Percentiles rank a stretch among this genome's conserved stretches.
phyloP scores from a whole-genome alignment of 1,139 yeast species.

The Diutina neorugosa region DNA sequence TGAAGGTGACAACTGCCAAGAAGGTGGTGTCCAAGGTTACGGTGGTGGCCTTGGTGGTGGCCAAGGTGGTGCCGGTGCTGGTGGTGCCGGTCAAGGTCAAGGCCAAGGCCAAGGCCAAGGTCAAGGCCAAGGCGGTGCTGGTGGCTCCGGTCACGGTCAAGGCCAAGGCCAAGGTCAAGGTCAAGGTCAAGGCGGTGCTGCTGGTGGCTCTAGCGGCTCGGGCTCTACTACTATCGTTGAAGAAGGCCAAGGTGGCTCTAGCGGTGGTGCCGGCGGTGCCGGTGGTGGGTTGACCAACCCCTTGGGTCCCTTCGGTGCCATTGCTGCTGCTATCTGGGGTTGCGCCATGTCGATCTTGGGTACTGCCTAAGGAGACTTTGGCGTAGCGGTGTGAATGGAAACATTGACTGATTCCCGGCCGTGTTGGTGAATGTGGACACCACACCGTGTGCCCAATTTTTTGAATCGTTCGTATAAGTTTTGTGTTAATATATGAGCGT shows the following conservation, averaged over 20 bases:
- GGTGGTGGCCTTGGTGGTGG: neutral
- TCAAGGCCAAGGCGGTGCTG: neutral
- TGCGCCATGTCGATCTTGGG: neutral
- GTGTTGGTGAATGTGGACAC: neutral
- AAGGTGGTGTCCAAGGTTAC: neutral
- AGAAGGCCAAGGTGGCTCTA: neutral
- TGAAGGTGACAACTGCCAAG: neutral
- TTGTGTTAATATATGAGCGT: neutral
- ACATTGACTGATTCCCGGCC: neutral
- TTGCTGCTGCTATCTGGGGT: conserved; percentile 2
- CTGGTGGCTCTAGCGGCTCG: neutral
- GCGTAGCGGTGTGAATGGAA: neutral
- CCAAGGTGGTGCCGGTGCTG: neutral
- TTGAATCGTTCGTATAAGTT: neutral
- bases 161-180: neutral
- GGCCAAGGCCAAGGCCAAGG: neutral
- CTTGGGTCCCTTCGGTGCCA: neutral
- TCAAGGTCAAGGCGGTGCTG: neutral
- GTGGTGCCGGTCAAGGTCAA: too few species aligned
- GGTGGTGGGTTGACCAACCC: neutral
- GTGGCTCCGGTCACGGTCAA: neutral
- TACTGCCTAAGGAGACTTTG: neutral
- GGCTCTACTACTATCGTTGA: neutral
- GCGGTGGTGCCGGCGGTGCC: neutral
- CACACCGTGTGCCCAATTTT: neutral